phyloP scores from a whole-genome alignment of 805 yeast species.

The Kazachstania bromeliacearum region DNA sequence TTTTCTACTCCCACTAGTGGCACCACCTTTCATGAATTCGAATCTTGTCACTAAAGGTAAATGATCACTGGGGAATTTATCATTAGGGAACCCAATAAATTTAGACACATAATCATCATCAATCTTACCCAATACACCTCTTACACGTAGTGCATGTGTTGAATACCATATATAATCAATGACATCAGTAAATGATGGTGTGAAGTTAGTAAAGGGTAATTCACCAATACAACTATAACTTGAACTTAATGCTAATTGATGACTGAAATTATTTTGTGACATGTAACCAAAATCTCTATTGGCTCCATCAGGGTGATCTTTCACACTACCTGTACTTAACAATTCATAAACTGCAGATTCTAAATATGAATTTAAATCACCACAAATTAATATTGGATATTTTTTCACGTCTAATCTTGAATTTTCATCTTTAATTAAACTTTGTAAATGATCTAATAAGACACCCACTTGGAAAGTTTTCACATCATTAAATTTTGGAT shows the following conservation, averaged over 20 bases:
- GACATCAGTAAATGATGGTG: conserved; percentile 87
- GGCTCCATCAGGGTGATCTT: conserved; percentile 67
- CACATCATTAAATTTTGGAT: conserved; percentile 92
- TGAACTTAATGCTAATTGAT: conserved; percentile 71
- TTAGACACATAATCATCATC: conserved; percentile 68
- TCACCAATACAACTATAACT: conserved; percentile 81
- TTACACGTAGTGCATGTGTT: conserved; percentile 67
- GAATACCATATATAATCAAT: conserved; percentile 96
- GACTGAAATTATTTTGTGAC: conserved; percentile 81
- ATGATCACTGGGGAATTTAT: conserved; percentile 91
- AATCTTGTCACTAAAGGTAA: conserved; percentile 77
- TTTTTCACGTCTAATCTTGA: conserved; percentile 45
- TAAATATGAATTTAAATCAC: conserved; percentile 85
- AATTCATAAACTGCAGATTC: conserved; percentile 90
- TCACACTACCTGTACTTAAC: conserved; percentile 71
- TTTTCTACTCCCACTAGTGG: conserved; percentile 24
- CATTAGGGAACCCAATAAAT: conserved; percentile 87
- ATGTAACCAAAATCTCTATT: conserved; percentile 87
- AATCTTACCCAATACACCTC: conserved; percentile 76
- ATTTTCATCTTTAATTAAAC: conserved; percentile 40
- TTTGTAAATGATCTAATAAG: conserved; percentile 76
- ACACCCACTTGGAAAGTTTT: conserved; percentile 93
- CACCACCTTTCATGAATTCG: conserved; percentile 44
- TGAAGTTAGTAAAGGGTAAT: conserved; percentile 86
- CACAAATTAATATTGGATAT: conserved; percentile 77